These are phyloP conservation scores for Mortierella sp. DNA, from an alignment of 371 early-diverging fungal species.

Conservation along the genomic window DNA sequence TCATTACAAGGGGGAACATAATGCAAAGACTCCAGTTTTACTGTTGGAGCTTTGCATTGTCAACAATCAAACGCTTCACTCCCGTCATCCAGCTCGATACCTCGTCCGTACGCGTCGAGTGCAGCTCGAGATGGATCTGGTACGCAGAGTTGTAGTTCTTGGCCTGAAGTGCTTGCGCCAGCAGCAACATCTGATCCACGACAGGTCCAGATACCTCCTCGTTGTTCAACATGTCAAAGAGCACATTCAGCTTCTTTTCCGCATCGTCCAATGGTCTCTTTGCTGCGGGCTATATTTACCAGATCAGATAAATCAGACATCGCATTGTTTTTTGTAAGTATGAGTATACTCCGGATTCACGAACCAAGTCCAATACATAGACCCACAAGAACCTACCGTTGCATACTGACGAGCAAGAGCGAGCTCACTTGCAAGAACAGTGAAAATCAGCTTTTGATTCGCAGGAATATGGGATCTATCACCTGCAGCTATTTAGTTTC, in stretches of 20 bases:
- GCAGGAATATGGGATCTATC: constrained; percentile 86
- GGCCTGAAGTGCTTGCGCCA: constrained; percentile 64
- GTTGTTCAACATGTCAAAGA: constrained; percentile 85
- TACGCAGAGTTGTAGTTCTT: constrained; percentile 64
- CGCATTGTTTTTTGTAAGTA: not conserved
- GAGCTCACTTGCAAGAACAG: constrained; percentile 60
- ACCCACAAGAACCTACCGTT: too few species aligned
- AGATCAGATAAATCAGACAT: not conserved
- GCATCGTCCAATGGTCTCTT: constrained; percentile 80
- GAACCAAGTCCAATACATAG: too few species aligned
- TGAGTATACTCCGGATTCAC: too few species aligned
- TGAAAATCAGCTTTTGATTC: constrained; percentile 70
- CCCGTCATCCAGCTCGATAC: constrained; percentile 72
- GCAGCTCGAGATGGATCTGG: constrained; percentile 62
- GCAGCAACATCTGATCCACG: constrained; percentile 62
- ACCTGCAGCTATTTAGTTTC: constrained; percentile 62
- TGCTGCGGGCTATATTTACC: constrained; percentile 64
- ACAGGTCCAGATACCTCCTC: constrained; percentile 68
- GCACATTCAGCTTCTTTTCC: constrained; percentile 72
- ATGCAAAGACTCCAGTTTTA: constrained; percentile 5
- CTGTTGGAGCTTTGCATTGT: constrained; percentile 45
- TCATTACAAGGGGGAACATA: too few species aligned
- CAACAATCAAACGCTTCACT: constrained; percentile 66
- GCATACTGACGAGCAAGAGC: constrained; percentile 62
- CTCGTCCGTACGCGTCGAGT: constrained; percentile 64